These are phyloP conservation scores for Tricladium varicosporioides DNA, from an alignment of 2,329 filamentous ascomycete genomes.

Conservation along the genomic window DNA sequence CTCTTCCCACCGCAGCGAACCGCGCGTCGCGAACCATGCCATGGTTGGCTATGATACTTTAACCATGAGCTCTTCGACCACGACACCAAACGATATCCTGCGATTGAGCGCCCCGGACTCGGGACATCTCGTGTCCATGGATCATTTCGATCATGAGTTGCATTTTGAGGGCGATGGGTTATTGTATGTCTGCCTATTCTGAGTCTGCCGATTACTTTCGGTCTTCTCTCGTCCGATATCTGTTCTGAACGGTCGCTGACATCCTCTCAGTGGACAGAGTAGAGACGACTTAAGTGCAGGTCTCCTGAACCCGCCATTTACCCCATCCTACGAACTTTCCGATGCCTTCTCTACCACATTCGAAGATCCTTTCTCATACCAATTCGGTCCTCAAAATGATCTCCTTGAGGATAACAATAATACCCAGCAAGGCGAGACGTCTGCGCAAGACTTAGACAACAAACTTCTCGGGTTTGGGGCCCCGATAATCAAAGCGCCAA, in stretches of 20 bases:
- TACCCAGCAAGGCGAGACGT: conserved; percentile 15
- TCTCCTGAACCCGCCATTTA: conserved; percentile 49
- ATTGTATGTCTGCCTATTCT: conserved; percentile 24
- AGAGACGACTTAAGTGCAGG: conserved; percentile 39
- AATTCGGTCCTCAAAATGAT: conserved; percentile 43
- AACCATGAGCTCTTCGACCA: conserved; percentile 11
- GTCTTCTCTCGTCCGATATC: neutral
- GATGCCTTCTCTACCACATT: conserved; percentile 59
- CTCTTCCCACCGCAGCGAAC: conserved; percentile 12
- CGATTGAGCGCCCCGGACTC: conserved; percentile 24
- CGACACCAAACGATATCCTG: conserved; percentile 25
- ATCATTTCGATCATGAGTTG: conserved; percentile 30
- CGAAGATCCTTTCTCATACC: conserved; percentile 62
- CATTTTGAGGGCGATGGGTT: conserved; percentile 28
- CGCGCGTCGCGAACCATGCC: neutral
- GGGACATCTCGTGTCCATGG: conserved; percentile 23
- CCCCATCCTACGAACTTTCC: conserved; percentile 60
- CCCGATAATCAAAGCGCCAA: conserved; percentile 55
- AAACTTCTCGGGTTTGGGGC: conserved; percentile 74
- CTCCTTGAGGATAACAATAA: conserved; percentile 32
- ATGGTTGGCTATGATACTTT: conserved; percentile 22
- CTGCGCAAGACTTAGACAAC: conserved; percentile 53
- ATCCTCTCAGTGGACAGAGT: conserved; percentile 25
- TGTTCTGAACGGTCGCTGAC: neutral
- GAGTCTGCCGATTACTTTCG: neutral